These are phyloP conservation scores for Xylaria curta DNA, from an alignment of 495 filamentous ascomycete genomes.

Conservation along the genomic window DNA sequence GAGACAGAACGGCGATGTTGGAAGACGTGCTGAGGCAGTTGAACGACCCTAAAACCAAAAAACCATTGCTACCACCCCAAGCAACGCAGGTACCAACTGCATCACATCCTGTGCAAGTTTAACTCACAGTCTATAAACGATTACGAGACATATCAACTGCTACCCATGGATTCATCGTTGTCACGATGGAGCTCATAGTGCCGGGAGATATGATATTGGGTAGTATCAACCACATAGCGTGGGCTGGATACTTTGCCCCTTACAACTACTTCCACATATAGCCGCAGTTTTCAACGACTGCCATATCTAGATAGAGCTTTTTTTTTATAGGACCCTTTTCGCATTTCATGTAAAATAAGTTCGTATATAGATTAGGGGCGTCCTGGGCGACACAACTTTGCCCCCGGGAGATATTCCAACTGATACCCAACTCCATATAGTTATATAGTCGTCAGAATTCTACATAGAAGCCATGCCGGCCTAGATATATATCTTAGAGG, in stretches of 20 bases:
- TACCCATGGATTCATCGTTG: not conserved
- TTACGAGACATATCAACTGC: not conserved
- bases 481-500: not conserved
- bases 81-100: slow-evolving; percentile 22
- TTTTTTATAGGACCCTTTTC: not conserved
- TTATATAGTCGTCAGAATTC: not conserved
- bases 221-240: not conserved
- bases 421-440: slow-evolving; percentile 20
- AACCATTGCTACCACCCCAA: slow-evolving; percentile 45
- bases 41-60: slow-evolving; percentile 60
- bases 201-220: not conserved
- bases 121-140: not conserved
- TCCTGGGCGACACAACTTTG: not conserved
- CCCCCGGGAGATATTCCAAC: not conserved
- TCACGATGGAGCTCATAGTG: not conserved
- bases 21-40: slow-evolving; percentile 71
- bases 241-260: not conserved
- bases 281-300: not conserved
- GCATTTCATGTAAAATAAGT: slow-evolving; percentile 5
- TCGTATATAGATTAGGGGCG: slow-evolving; percentile 11
- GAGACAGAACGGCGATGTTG: slow-evolving; percentile 65
- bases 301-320: not conserved
- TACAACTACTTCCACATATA: not conserved
- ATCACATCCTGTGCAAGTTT: slow-evolving; percentile 25
- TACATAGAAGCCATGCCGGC: not conserved